phyloP scores from a whole-genome alignment of 805 yeast genomes.

The Ogataea paraovalis region DNA sequence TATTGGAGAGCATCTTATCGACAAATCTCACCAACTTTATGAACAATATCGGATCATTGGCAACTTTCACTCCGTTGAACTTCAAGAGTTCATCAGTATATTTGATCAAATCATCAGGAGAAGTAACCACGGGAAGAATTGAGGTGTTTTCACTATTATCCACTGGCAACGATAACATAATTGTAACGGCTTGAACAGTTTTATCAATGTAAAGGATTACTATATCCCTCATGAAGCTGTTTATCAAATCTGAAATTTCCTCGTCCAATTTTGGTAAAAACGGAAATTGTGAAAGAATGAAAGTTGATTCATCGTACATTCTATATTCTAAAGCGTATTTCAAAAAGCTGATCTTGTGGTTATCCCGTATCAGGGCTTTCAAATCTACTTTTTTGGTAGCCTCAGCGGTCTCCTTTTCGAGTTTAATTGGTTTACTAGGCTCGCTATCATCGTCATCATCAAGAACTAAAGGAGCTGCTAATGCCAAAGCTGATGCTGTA shows the following conservation, averaged over 20 bases:
- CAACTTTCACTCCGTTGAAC: constrained; percentile 53
- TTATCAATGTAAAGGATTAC: constrained; percentile 44
- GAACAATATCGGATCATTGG: constrained; percentile 44
- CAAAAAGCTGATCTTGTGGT: constrained; percentile 44
- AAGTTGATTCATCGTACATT: constrained; percentile 56
- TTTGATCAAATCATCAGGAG: constrained; percentile 42
- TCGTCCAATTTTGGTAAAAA: constrained; percentile 51
- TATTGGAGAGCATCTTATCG: constrained; percentile 31
- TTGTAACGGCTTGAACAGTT: constrained; percentile 15
- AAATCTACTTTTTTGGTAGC: constrained; percentile 9
- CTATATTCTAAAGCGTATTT: constrained; percentile 56
- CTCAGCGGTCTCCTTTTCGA: background rate
- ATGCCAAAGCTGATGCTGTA: constrained; percentile 72
- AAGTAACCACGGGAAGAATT: constrained; percentile 24
- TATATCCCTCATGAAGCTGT: constrained; percentile 44
- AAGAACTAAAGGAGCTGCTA: constrained; percentile 78
- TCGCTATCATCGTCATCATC: constrained; percentile 54
- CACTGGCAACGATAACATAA: constrained; percentile 2
- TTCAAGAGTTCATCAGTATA: constrained; percentile 41
- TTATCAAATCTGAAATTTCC: constrained; percentile 43
- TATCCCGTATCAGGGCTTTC: constrained; percentile 13
- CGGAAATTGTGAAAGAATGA: constrained; percentile 58
- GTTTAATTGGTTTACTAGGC: constrained; percentile 5
- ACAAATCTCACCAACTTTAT: constrained; percentile 63
- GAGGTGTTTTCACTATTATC: constrained; percentile 22